These are phyloP conservation scores for Mortierella antarctica DNA, from an alignment of 192 early-diverging fungal genomes.

Conservation along the genomic window DNA sequence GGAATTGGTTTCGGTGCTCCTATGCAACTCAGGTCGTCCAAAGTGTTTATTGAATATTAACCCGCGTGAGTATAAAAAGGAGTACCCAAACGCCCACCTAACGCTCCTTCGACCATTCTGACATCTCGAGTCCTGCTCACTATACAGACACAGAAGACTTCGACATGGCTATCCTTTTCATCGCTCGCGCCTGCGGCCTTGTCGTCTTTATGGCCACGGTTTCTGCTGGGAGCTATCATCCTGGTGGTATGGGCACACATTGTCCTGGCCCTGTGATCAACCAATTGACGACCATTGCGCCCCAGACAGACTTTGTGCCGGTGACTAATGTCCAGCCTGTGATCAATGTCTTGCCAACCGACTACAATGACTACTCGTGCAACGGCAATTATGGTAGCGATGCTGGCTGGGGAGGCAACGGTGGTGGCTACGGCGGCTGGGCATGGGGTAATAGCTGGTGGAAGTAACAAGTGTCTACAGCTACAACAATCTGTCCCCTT, in stretches of 20 bases:
- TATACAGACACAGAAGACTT: no score
- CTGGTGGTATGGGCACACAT: neutral
- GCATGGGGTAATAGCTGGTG: neutral
- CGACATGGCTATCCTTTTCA: no score
- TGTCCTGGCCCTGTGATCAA: neutral
- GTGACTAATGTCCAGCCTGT: conserved; percentile 37
- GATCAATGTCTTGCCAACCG: conserved; percentile 29
- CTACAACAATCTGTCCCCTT: neutral
- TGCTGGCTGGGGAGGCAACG: neutral
- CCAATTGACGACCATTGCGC: conserved; percentile 23
- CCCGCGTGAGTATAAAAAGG: no score
- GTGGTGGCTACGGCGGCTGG: neutral
- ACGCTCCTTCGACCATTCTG: no score
- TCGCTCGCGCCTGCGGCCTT: no score
- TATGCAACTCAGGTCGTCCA: neutral
- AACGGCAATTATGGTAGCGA: neutral
- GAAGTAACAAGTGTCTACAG: neutral
- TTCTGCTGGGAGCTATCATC: neutral
- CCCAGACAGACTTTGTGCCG: conserved; percentile 32
- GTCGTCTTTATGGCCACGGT: no score
- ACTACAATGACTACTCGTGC: conserved; percentile 22
- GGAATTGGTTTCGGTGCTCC: neutral
- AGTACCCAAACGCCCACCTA: no score
- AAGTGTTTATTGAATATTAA: neutral
- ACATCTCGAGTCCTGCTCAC: no score